phyloP scores from a whole-genome alignment of 208 protist genomes.

The Leishmania mexicana region DNA sequence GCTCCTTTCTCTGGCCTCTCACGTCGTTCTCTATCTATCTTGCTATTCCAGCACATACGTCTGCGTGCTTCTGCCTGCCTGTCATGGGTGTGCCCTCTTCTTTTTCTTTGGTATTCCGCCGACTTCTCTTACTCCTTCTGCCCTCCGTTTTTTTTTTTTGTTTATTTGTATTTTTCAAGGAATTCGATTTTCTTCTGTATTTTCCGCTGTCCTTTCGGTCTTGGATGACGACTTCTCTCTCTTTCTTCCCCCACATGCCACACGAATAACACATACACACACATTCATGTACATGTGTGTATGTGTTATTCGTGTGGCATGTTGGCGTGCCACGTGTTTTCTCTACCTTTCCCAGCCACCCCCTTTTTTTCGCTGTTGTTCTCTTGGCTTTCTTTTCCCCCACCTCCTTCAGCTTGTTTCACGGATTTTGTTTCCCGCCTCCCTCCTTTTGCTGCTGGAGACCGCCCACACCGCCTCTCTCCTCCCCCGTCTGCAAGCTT shows the following conservation, averaged over 20 bases:
- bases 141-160: not conserved
- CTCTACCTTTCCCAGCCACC: not conserved
- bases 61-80: not conserved
- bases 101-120: not conserved
- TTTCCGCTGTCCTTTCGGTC: constrained; percentile 4
- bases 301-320: not conserved
- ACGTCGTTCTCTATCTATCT: not conserved
- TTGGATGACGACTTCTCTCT: not conserved
- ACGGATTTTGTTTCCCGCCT: no score
- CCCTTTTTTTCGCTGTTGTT: no score
- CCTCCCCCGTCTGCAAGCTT: not conserved
- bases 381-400: no score
- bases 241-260: not conserved
- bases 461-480: not conserved
- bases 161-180: not conserved
- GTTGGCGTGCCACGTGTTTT: not conserved
- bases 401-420: not conserved
- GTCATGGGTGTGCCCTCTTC: not conserved
- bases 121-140: not conserved
- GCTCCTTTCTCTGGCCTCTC: not conserved
- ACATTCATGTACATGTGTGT: not conserved
- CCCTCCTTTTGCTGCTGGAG: not conserved
- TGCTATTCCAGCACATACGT: not conserved
- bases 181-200: not conserved
- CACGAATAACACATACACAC: not conserved